Percentiles rank a stretch among this genome's conserved stretches.
These are phyloP conservation scores for Sisymbrium irio DNA, from an alignment of 345 rosid genomes.

Conservation along the genomic window DNA sequence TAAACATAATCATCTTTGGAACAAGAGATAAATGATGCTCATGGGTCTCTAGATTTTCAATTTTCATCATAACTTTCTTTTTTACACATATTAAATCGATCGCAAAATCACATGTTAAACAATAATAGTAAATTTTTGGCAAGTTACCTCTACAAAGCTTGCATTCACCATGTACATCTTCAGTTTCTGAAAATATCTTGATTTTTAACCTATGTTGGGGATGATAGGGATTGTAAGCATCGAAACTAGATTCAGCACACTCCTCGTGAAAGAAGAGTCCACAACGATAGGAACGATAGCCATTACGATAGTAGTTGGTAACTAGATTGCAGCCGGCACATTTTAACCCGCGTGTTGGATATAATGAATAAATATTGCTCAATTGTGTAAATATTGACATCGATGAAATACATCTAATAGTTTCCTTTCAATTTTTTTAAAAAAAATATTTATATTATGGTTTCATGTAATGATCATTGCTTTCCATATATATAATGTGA, in stretches of 20 bases:
- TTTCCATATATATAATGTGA: too few species aligned
- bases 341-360: background rate
- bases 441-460: too few species aligned
- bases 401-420: too few species aligned
- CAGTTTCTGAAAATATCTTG: background rate
- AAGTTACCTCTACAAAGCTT: conserved; percentile 9
- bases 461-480: too few species aligned
- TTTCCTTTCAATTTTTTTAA: too few species aligned
- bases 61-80: background rate
- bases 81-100: background rate
- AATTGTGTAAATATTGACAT: too few species aligned
- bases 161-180: background rate
- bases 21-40: background rate
- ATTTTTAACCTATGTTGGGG: conserved; percentile 1
- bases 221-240: background rate
- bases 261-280: background rate
- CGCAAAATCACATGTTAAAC: conserved; percentile 1
- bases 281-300: background rate
- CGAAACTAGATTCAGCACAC: background rate
- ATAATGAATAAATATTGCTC: background rate
- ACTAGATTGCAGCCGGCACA: background rate
- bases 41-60: background rate
- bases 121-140: background rate
- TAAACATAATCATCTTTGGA: conserved; percentile 4
- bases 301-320: background rate